Conservation (phyloP, 2,329 filamentous ascomycete species). For the Trichoderma atrobrunneum region DNA sequence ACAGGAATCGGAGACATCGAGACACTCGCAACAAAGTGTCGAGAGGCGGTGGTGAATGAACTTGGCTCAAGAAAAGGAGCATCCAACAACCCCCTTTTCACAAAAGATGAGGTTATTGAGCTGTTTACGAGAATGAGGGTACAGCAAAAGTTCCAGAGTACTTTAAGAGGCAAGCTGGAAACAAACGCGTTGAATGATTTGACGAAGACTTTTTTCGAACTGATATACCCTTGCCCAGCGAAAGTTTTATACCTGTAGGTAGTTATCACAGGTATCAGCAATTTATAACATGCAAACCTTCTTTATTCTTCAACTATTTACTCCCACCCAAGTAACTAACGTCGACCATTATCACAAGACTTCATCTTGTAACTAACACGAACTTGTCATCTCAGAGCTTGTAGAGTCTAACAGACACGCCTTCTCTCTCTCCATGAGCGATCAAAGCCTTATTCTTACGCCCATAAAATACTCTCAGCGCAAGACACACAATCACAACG, state of each 20-base stretch:
- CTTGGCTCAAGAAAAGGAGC: too few species aligned
- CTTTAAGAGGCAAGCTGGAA: too few species aligned
- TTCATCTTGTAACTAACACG: too few species aligned
- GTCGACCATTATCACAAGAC: background rate
- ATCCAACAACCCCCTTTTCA: too few species aligned
- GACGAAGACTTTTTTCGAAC: too few species aligned
- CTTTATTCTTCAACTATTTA: background rate
- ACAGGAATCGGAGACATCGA: background rate
- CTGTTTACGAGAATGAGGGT: too few species aligned
- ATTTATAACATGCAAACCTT: background rate
- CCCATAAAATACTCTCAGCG: conserved; percentile 56
- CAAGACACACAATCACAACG: conserved; percentile 53
- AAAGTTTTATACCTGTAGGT: too few species aligned
- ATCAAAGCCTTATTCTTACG: conserved; percentile 41
- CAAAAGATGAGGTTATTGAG: too few species aligned
- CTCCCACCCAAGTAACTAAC: background rate
- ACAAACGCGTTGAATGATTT: too few species aligned
- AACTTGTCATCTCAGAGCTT: conserved; percentile 32
- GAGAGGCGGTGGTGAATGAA: background rate
- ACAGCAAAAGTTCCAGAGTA: too few species aligned
- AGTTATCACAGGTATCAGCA: too few species aligned
- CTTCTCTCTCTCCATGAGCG: conserved; percentile 30
- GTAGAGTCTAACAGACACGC: conserved; percentile 39
- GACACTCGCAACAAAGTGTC: background rate
- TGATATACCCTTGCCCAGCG: too few species aligned